These are phyloP conservation scores for Gliomastix tumulicola DNA, from an alignment of 2,329 filamentous ascomycete genomes.

Conservation along the genomic window DNA sequence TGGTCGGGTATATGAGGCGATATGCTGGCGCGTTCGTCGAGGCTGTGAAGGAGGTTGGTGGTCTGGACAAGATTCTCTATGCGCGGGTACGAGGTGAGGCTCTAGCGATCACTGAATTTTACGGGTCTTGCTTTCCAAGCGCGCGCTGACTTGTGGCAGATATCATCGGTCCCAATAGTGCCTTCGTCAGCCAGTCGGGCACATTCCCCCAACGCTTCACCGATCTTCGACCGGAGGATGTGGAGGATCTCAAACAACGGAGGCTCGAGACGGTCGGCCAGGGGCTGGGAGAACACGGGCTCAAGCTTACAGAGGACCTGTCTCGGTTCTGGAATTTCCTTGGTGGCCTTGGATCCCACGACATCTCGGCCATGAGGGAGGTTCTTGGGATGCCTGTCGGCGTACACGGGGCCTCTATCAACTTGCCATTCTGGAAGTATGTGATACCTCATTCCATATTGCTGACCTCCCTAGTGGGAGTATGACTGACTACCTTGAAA, in stretches of 20 bases:
- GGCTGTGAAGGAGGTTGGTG: conserved; percentile 44
- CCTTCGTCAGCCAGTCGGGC: conserved; percentile 39
- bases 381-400: conserved; percentile 13
- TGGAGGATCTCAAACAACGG: not conserved
- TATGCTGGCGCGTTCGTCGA: conserved; percentile 49
- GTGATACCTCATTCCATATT: not conserved
- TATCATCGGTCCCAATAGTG: conserved; percentile 42
- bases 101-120: too few relatives aligned
- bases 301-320: not conserved
- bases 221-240: conserved; percentile 24
- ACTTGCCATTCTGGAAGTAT: conserved; percentile 26
- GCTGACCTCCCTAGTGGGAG: not conserved
- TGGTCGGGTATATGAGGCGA: conserved; percentile 56
- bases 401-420: conserved; percentile 8
- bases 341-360: conserved; percentile 39
- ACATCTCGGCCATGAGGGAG: conserved; percentile 45
- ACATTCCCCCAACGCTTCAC: conserved; percentile 33
- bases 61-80: conserved; percentile 45
- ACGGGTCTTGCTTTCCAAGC: too few relatives aligned
- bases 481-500: not conserved
- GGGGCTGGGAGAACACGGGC: too few relatives aligned
- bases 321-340: conserved; percentile 28
- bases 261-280: conserved; percentile 4
- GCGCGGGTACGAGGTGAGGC: conserved; percentile 30
- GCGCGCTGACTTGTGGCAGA: too few relatives aligned